Evolutionary conservation across 179 eudicot species (phyloP), one percentile per base, ranked within the genome.

Genomic region (Silene coronaria): DNA sequence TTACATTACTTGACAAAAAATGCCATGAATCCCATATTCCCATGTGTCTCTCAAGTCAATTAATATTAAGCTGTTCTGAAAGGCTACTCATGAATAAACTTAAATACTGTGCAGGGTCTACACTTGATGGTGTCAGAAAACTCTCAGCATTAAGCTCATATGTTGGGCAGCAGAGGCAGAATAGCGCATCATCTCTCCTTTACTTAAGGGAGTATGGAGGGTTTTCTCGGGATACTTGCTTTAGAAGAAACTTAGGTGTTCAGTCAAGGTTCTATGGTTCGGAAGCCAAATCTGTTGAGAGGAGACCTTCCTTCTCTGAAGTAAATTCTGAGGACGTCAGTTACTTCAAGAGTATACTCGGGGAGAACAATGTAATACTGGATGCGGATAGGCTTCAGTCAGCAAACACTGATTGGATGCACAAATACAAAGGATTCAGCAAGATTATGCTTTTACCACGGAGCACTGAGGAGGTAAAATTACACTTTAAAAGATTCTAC

Each of bases 391-490:
- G 87, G 72, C 88, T 95, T 75, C 76, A 82, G 81, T 86, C 84
- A 80, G 97, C 93, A 73, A 95, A 95, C 77, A 87, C 88, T 21
- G 99, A 95, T 86, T 95, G 99, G 97, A 89, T 95, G 97, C 72
- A 84, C 51, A 91, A 93, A 74, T 91, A 88, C 85, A 86, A 82
- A 80, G 99, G 97, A 61, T 87, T 90, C 76, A 95, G 99, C 85
- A 87, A 88, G 80, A 90, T 95, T 82, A 78, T 95, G 86, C 85
- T 95, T 76, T 89, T 86, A 70, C 99, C 99, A 48, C 86, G 82
- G 77, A 91, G 73, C 80, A 88, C 91, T 3, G 91, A 88, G 82
- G 97, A 95, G 96, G 99, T 92, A 75, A 19, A 24, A 21, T 72
- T 68, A 22, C 42, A 11, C 3, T 34, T 72, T 60, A 30, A 55